Evolutionary conservation across 495 filamentous ascomycete species (phyloP).

Genomic region (Neurospora sp.): DNA sequence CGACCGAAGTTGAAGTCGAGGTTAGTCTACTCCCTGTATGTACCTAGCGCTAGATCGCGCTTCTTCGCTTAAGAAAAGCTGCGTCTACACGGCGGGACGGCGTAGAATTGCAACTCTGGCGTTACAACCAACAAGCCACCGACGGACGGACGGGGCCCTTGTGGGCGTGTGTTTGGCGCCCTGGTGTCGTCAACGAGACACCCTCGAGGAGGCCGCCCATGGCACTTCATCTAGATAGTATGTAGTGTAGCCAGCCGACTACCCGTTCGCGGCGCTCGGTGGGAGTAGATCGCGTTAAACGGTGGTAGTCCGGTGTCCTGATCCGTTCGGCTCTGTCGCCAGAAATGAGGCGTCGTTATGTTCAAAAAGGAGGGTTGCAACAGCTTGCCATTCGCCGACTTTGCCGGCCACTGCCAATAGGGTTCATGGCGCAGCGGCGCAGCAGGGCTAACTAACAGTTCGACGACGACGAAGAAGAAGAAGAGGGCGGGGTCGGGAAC

Average conservation of each 20-base stretch:
- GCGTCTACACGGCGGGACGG: background rate
- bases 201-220: background rate
- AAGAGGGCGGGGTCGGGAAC: background rate
- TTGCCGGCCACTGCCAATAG: background rate
- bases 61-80: background rate
- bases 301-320: background rate
- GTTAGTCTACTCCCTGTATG: background rate
- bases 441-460: background rate
- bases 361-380: background rate
- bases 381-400: background rate
- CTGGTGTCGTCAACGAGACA: too few relatives aligned
- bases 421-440: background rate
- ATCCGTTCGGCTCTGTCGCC: background rate
- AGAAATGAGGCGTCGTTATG: background rate
- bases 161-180: too few relatives aligned
- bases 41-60: background rate
- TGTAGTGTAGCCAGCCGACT: background rate
- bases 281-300: background rate
- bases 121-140: background rate
- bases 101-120: background rate
- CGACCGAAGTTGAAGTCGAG: background rate
- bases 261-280: background rate
- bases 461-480: background rate
- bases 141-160: background rate
- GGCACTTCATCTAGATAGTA: background rate